Evolutionary conservation across 2,329 filamentous ascomycete genomes (phyloP), one percentile per base, ranked within the genome.

Genomic region (Penicillium aurantiogriseum): DNA sequence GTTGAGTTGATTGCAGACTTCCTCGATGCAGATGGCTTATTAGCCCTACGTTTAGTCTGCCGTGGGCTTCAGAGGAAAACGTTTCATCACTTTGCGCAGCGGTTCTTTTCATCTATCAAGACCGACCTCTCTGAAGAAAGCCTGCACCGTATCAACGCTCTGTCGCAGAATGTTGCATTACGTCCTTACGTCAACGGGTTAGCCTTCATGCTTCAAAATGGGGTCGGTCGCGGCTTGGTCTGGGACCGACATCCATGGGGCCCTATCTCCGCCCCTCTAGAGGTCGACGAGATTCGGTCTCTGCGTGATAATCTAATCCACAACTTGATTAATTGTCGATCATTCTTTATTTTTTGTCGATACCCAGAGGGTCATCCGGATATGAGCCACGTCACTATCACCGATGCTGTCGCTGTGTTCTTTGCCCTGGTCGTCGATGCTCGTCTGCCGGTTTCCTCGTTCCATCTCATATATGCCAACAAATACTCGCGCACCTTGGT

Each of bases 311-410:
- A 65, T 39, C 42, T 67, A 7, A 51, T 61, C 13, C 36, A 58
- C 1, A 45, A 59, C 10, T 40, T 68, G 7, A 61, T 57, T 13
- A 62, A 65, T 35, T 68, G 66, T 47, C 62, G 63, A 5, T 67
- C 66, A 0, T 68, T 68, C 23, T 68, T 65, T 36, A 63, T 68
- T 15, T 57, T 67, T 31, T 68, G 66, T 54, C 66, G 62, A 58
- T 67, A 65, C 17, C 66, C 66, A 0, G 66, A 68, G 44, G 66
- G 66, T 2, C 65, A 62, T 51, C 66, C 63, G 0, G 64, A 67
- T 25, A 59, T 67, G 59, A 62, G 35, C 11, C 62, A 56, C 15
- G 59, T 68, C 4, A 67, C 64, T 2, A 52, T 67, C 42, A 66
- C 62, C 0, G 66, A 68, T 39, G 61, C 63, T 15, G 63, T 65